A percentile compares a stretch with the other conserved stretches of the same genome.
phyloP scores from a whole-genome alignment of 495 filamentous ascomycete genomes.

The Penicillium cataractarum region DNA sequence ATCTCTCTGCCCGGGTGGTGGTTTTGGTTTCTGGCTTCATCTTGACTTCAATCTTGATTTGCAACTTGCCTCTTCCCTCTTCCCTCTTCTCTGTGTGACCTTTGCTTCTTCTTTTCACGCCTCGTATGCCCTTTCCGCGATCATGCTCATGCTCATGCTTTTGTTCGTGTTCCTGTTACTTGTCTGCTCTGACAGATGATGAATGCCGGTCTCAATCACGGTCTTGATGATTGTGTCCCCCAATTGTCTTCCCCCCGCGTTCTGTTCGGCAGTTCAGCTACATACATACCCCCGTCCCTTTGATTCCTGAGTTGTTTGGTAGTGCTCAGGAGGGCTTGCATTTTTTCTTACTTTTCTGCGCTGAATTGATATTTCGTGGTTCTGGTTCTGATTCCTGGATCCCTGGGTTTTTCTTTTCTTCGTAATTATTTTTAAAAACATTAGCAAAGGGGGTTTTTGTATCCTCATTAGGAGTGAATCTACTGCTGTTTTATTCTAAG shows the following conservation, averaged over 20 bases:
- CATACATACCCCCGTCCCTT: conserved; percentile 28
- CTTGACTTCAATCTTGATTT: not conserved
- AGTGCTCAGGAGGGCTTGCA: conserved; percentile 19
- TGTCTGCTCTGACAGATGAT: conserved; percentile 13
- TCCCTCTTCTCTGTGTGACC: not conserved
- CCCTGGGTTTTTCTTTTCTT: not conserved
- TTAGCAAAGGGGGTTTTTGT: not conserved
- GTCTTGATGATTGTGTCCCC: conserved; percentile 8
- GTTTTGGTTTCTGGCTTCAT: conserved; percentile 7
- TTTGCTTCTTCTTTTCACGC: conserved; percentile 1
- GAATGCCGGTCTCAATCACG: conserved; percentile 6
- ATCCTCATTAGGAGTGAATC: not conserved
- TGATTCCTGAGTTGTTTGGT: conserved; percentile 4
- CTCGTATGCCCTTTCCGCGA: not conserved
- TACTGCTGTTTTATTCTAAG: not conserved
- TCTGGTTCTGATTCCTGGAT: not conserved
- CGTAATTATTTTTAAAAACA: not conserved
- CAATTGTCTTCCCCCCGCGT: conserved; percentile 3
- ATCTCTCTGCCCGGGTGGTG: conserved; percentile 9
- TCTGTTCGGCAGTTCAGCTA: conserved; percentile 21
- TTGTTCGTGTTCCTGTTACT: conserved; percentile 6
- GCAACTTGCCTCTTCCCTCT: not conserved
- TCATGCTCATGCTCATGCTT: conserved; percentile 3
- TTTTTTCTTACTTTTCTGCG: conserved; percentile 7
- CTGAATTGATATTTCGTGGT: conserved; percentile 3